Evolutionary conservation across 768 basidiomycete genomes (phyloP).

Genomic region (Hysterangium stoloniferum): DNA sequence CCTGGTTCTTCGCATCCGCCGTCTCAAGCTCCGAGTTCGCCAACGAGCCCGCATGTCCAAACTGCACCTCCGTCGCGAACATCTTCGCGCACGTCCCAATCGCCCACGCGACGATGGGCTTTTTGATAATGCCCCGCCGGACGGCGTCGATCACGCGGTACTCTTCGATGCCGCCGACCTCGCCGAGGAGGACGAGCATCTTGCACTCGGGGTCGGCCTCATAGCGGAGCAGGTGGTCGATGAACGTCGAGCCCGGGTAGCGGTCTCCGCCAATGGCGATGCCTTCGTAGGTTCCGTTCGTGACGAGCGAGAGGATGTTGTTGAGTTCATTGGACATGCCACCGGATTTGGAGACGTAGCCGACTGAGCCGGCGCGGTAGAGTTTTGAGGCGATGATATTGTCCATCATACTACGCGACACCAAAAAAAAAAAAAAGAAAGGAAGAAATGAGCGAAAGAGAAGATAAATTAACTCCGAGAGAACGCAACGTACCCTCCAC

Average conservation of each 20-base stretch:
- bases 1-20: slow-evolving; percentile 94
- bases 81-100: slow-evolving; percentile 99
- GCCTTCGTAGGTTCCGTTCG: slow-evolving; percentile 99
- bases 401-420: slow-evolving; percentile 84
- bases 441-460: background rate
- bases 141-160: slow-evolving; percentile 99
- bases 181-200: slow-evolving; percentile 97
- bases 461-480: background rate
- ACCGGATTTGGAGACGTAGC: slow-evolving; percentile 98
- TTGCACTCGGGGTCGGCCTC: slow-evolving; percentile 97
- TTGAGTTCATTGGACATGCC: slow-evolving; percentile 99
- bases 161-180: slow-evolving; percentile 98
- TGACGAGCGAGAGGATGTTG: slow-evolving; percentile 94
- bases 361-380: slow-evolving; percentile 94
- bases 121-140: slow-evolving; percentile 87
- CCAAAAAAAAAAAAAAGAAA: slow-evolving; percentile 1
- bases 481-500: slow-evolving; percentile 87
- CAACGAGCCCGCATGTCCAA: slow-evolving; percentile 97
- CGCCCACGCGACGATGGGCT: slow-evolving; percentile 99
- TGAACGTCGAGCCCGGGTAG: slow-evolving; percentile 97
- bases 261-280: slow-evolving; percentile 99
- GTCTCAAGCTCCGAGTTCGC: slow-evolving; percentile 98
- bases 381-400: slow-evolving; percentile 99
- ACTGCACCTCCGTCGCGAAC: slow-evolving; percentile 99
- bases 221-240: slow-evolving; percentile 97